Base-by-base conservation (phyloP, 192 early-diverging fungal genomes). In the Kappamyces sp. region DNA sequence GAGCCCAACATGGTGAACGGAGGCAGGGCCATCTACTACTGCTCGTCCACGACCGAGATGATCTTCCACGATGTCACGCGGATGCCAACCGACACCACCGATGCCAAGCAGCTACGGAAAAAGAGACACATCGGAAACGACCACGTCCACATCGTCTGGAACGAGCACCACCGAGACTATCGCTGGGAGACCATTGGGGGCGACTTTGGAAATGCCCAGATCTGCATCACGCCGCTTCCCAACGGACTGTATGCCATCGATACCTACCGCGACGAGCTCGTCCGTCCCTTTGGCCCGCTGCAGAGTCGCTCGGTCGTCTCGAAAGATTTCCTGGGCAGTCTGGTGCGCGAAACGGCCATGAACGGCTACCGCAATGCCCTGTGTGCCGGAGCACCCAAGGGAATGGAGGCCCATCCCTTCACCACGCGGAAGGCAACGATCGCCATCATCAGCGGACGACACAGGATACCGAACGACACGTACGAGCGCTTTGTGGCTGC, bases 51-150 rank as follows among this genome's bases (percentile, higher is more conserved):
- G 0, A 47, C 89, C 0, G 96, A 99, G 65, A 77, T 99, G 57
- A 78, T 93, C 2, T 96, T 93, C 64, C 96, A 99, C 66, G 93
- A 96, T 58, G 87, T 81, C 0, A 83, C 87, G 0, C 79, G 81
- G 9, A 91, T 99, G 86, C 92, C 93, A 3, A 91, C 74, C 0
- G 90, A 93, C 51, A 66, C 66, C 1, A 64, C 63, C 38, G 96
- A 99, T 63, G 60, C 75, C 3, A 92, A 91, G 41, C 93, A 94
- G 63, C 57, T 96, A 29, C 91, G 89, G 65, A 96, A 96, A 89
- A 98, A 98, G 85, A 86, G 96, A 8, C 96, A 99, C 60, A 89
- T 99, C 67, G 96, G 96, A 32, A 99, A 99, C 65, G 94, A 99
- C 62, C 94, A 96, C 65, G 90, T 99, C 4, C 96, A 99, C 60